Evolutionary conservation across 2,329 filamentous ascomycete genomes (phyloP), one percentile per base, ranked within the genome.

Genomic region (Sphaerulina vaccinii): DNA sequence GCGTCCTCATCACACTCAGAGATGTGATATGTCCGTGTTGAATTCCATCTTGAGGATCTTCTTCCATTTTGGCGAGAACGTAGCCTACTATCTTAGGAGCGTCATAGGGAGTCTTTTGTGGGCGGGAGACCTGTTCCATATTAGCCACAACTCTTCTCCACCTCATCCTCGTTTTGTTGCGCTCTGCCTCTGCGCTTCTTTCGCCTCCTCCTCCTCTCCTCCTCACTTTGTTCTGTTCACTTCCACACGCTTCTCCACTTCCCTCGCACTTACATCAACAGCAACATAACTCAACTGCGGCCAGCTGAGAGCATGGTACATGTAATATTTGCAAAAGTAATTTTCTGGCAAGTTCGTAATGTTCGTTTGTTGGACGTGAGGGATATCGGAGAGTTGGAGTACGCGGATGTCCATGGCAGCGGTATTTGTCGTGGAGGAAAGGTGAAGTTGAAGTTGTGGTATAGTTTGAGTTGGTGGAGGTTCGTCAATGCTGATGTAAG

Each of bases 311-410:
- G 92, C 91, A 75, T 99, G 93, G 82, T 99, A 99, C 68, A 99
- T 85, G 78, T 99, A 99, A 81, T 99, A 99, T 81, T 99, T 99
- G 75, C 96, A 88, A 73, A 97, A 97, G 82, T 99, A 99, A 80
- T 99, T 99, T 75, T 99, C 93, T 60, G 93, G 93, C 48, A 99
- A 82, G 78, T 99, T 99, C 71, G 95, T 95, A 70, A 99, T 91
- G 79, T 99, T 97, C 69, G 92, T 92, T 73, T 95, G 90, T 76
- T 99, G 93, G 70, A 99, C 90, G 69, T 93, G 85, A 61, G 89
- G 89, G 61, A 95, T 88, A 74, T 95, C 89, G 58, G 84, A 87
- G 59, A 89, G 79, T 61, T 83, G 86, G 62, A 99, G 84, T 59
- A 93, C 78, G 60, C 92, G 87, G 74, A 99, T 95, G 76, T 95